These are phyloP conservation scores for Pythium aphanidermatum DNA, from an alignment of 352 stramenopile genomes.

Conservation along the genomic window DNA sequence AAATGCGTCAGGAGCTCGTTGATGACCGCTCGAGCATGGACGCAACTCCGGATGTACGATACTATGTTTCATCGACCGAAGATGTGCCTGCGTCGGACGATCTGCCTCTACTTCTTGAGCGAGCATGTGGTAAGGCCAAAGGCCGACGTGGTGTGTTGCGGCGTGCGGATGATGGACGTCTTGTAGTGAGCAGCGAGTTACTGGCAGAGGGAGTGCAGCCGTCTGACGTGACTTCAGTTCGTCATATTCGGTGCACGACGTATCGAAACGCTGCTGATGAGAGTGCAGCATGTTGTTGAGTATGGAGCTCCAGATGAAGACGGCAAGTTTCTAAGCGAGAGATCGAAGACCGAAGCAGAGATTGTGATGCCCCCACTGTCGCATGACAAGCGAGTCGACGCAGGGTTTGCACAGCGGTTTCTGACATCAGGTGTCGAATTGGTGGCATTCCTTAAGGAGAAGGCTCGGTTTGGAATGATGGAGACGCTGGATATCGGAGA, in stretches of 20 bases:
- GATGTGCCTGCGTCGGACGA: slow-evolving; percentile 41
- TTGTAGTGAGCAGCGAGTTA: slow-evolving; percentile 51
- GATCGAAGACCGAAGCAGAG: slow-evolving; percentile 57
- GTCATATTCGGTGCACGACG: slow-evolving; percentile 41
- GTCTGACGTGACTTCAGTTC: slow-evolving; percentile 49
- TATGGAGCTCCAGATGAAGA: slow-evolving; percentile 31
- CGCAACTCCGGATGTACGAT: slow-evolving; percentile 59
- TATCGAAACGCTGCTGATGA: slow-evolving; percentile 30
- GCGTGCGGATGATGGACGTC: slow-evolving; percentile 1
- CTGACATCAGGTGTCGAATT: slow-evolving; percentile 49
- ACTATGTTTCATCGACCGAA: slow-evolving; percentile 70
- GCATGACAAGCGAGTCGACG: slow-evolving; percentile 37
- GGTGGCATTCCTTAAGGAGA: slow-evolving; percentile 53
- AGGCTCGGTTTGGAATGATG: neutral
- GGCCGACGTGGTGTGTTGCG: slow-evolving; percentile 42
- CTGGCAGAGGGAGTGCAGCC: slow-evolving; percentile 32
- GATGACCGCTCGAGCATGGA: slow-evolving; percentile 57
- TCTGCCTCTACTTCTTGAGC: slow-evolving; percentile 20
- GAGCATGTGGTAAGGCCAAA: slow-evolving; percentile 10
- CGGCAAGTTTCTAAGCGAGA: slow-evolving; percentile 47
- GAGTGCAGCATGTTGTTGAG: slow-evolving; percentile 34
- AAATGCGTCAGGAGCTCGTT: slow-evolving; percentile 76
- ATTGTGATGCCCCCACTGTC: slow-evolving; percentile 55
- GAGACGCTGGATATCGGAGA: too few species aligned
- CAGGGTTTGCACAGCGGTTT: slow-evolving; percentile 48